Percentiles rank a stretch among this genome's conserved stretches.
These are phyloP conservation scores for Fusarium gaditjirri DNA, from an alignment of 2,329 filamentous ascomycete species.

Conservation along the genomic window DNA sequence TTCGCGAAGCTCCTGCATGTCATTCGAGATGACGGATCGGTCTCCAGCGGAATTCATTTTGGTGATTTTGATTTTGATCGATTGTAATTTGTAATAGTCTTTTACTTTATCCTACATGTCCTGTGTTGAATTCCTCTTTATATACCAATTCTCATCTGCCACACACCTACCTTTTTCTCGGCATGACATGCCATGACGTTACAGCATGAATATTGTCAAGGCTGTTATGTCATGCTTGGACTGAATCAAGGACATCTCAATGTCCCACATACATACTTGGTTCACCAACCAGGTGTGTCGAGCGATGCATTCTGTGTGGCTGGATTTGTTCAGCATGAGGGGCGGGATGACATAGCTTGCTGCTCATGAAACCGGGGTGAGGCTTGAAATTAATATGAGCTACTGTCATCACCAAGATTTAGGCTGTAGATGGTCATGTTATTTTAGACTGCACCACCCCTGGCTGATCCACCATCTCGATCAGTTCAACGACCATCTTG, in stretches of 20 bases:
- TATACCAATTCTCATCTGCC: neutral
- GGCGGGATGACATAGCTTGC: constrained; percentile 21
- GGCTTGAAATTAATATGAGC: neutral
- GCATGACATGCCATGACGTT: constrained; percentile 29
- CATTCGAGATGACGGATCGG: constrained; percentile 53
- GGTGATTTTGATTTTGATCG: neutral
- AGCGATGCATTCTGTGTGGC: constrained; percentile 20
- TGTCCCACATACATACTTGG: neutral
- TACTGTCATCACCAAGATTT: accelerated
- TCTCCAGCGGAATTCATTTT: constrained; percentile 49
- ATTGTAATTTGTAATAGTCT: neutral
- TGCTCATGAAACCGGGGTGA: neutral
- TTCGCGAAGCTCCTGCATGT: constrained; percentile 54
- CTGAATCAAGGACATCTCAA: constrained; percentile 21
- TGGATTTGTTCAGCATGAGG: constrained; percentile 1
- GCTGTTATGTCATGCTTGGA: constrained; percentile 31
- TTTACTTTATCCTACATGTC: neutral
- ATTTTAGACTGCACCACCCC: neutral
- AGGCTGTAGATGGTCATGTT: neutral
- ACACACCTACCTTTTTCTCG: neutral
- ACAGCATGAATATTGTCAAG: neutral
- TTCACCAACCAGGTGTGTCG: constrained; percentile 1
- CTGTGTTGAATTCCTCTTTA: neutral
- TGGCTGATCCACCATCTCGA: constrained; percentile 13
- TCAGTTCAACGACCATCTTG: neutral